phyloP scores from a whole-genome alignment of 768 basidiomycete genomes.

The Lentinula guzmanii region DNA sequence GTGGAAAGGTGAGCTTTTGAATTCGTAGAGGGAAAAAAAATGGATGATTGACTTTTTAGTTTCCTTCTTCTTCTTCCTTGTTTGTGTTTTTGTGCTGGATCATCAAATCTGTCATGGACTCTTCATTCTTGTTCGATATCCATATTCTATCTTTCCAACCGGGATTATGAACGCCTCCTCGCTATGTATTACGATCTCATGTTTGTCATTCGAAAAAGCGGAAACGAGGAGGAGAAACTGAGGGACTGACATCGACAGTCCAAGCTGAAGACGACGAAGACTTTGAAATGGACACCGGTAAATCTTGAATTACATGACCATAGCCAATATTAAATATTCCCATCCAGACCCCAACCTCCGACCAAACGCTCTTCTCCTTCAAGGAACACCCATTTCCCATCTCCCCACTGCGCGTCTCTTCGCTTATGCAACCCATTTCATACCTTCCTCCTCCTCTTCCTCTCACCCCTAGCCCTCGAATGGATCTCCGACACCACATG shows the following conservation, averaged over 20 bases:
- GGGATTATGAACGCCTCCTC: too few relatives aligned
- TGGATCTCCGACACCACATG: conserved; percentile 86
- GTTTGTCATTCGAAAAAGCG: conserved; percentile 13
- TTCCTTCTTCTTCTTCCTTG: conserved; percentile 1
- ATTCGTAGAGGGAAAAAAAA: conserved; percentile 24
- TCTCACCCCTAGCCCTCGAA: conserved; percentile 71
- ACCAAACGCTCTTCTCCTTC: conserved; percentile 64
- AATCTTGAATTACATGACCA: not conserved
- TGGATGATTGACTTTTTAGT: conserved; percentile 37
- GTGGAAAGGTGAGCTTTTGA: conserved; percentile 68
- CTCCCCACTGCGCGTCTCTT: conserved; percentile 75
- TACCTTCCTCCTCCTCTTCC: conserved; percentile 14
- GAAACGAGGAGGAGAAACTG: conserved; percentile 21
- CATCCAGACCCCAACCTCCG: conserved; percentile 42
- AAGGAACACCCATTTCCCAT: conserved; percentile 65
- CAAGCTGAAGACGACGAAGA: conserved; percentile 21
- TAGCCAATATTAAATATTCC: too few relatives aligned
- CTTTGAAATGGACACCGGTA: conserved; percentile 21
- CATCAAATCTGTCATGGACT: too few relatives aligned
- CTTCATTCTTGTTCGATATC: too few relatives aligned
- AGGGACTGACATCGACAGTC: conserved; percentile 1
- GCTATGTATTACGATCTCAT: too few relatives aligned
- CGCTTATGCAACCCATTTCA: conserved; percentile 77
- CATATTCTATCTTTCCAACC: too few relatives aligned
- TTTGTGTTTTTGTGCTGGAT: not conserved